Evolutionary conservation across 495 filamentous ascomycete genomes (phyloP).

Genomic region (Jackrogersella multiformis): DNA sequence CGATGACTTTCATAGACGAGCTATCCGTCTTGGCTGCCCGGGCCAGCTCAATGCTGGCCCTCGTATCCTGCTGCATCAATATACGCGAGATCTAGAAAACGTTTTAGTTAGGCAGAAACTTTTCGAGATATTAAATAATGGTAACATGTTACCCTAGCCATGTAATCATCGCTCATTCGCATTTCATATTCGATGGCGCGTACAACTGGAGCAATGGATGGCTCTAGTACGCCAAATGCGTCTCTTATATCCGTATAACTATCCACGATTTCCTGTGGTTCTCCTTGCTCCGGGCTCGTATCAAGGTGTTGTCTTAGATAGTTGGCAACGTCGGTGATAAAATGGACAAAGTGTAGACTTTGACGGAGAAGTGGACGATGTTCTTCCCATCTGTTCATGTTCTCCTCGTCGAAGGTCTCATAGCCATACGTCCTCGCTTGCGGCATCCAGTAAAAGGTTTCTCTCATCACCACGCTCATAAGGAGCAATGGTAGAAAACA

Average conservation of each 20-base stretch:
- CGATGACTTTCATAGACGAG: constrained; percentile 63
- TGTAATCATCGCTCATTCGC: constrained; percentile 2
- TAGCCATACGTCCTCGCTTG: no score
- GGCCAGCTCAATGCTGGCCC: constrained; percentile 47
- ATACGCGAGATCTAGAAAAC: neutral
- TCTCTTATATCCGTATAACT: neutral
- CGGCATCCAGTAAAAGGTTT: no score
- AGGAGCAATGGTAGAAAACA: constrained; percentile 7
- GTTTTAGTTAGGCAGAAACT: neutral
- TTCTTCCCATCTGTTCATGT: neutral
- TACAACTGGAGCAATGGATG: neutral
- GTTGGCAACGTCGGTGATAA: neutral
- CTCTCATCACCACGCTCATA: neutral
- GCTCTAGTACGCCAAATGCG: constrained; percentile 3
- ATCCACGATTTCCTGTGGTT: neutral
- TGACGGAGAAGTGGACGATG: neutral
- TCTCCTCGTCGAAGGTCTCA: neutral
- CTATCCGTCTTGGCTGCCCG: constrained; percentile 55
- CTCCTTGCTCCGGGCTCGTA: neutral
- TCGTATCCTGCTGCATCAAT: constrained; percentile 12
- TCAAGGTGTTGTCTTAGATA: constrained; percentile 5
- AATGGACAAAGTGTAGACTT: neutral
- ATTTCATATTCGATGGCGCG: neutral
- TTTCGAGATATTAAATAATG: neutral
- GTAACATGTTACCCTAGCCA: constrained; percentile 4